Percentiles rank a stretch among this genome's conserved stretches.
These are phyloP conservation scores for Xylaria palmicola DNA, from an alignment of 495 filamentous ascomycete species.

Conservation along the genomic window DNA sequence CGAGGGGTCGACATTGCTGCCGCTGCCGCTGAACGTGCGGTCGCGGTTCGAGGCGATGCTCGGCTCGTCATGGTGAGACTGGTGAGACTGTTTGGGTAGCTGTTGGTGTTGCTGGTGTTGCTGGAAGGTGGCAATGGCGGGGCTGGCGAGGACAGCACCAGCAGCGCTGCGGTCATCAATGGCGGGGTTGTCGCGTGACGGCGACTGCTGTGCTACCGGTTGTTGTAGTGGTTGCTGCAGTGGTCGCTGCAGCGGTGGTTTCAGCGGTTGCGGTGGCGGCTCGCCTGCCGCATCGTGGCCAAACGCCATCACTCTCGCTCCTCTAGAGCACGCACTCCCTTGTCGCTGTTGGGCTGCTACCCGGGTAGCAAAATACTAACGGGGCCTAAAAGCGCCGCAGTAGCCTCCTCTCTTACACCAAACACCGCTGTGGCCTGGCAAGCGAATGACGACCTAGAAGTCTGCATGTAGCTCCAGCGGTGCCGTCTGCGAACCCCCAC, in stretches of 20 bases:
- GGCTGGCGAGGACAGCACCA: too few relatives aligned
- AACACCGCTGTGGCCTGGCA: not conserved
- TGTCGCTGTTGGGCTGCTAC: too few relatives aligned
- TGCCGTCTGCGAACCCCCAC: too few relatives aligned
- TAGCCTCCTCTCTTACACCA: not conserved
- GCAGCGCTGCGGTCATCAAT: too few relatives aligned
- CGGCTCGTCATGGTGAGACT: not conserved
- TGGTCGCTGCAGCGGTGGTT: not conserved
- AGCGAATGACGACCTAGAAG: constrained; percentile 1
- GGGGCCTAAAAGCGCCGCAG: not conserved
- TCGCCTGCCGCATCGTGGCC: constrained; percentile 2
- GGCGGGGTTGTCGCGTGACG: too few relatives aligned
- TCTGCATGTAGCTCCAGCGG: too few relatives aligned
- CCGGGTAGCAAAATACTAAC: too few relatives aligned
- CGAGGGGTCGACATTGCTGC: constrained; percentile 32
- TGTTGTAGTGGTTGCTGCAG: not conserved
- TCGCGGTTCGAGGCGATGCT: constrained; percentile 26
- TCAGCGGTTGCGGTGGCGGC: not conserved
- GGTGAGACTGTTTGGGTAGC: not conserved
- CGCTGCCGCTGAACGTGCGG: constrained; percentile 20
- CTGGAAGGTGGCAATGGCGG: not conserved
- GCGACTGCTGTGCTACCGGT: not conserved
- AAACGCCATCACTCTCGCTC: constrained; percentile 11
- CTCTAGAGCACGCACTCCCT: not conserved
- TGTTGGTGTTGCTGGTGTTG: not conserved